Evolutionary conservation across 2,329 filamentous ascomycete species (phyloP).

Genomic region (Fusarium sp.): DNA sequence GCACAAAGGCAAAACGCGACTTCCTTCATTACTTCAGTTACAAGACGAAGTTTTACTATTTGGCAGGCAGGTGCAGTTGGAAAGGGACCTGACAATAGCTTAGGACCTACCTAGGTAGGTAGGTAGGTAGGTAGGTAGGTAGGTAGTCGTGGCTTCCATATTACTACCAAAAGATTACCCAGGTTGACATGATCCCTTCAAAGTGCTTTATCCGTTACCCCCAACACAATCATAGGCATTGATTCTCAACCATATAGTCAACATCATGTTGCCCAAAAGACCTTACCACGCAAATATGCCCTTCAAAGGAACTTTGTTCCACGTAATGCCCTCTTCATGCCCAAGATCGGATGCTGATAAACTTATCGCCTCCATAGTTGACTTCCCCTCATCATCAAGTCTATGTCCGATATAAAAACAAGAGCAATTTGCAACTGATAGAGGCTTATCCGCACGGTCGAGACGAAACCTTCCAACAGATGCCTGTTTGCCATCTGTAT

Average conservation of each 20-base stretch:
- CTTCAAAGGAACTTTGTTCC: not conserved
- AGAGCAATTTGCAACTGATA: not conserved
- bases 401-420: not conserved
- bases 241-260: not conserved
- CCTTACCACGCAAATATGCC: not conserved
- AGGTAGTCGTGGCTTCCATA: no score
- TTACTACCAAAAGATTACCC: no score
- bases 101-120: no score
- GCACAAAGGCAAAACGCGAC: not conserved
- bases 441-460: not conserved
- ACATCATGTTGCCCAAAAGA: not conserved
- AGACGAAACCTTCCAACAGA: conserved; percentile 14
- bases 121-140: no score
- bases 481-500: not conserved
- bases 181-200: not conserved
- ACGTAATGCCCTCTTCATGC: not conserved
- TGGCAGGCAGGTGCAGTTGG: not conserved
- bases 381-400: no score
- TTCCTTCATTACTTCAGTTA: not conserved
- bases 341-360: not conserved
- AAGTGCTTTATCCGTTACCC: not conserved
- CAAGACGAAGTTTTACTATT: not conserved
- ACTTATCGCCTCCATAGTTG: not conserved
- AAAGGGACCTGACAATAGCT: not conserved
- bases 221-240: not conserved